Evolutionary conservation across 1,284 basidiomycete genomes (phyloP).

Genomic region (Schizophyllum commune): DNA sequence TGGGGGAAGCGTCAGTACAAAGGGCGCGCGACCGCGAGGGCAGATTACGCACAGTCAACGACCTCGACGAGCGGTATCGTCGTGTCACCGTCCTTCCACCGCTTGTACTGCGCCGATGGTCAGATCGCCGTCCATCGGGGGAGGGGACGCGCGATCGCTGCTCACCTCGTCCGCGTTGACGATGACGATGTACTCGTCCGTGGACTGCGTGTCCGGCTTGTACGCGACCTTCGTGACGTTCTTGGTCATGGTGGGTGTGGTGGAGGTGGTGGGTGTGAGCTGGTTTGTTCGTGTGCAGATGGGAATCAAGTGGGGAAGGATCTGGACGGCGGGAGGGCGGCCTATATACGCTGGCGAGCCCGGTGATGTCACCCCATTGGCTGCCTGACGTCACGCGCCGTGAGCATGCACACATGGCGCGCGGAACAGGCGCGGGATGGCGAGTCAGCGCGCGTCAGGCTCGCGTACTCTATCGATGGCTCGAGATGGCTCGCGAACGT

Average conservation of each 20-base stretch:
- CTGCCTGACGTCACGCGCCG: background rate
- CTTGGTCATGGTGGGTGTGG: slow-evolving; percentile 35
- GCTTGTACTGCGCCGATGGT: slow-evolving; percentile 48
- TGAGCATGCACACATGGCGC: background rate
- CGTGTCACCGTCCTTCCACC: slow-evolving; percentile 74
- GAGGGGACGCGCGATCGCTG: slow-evolving; percentile 6
- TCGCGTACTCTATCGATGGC: background rate
- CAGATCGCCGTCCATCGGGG: slow-evolving; percentile 12
- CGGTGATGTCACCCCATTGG: background rate
- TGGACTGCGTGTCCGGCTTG: slow-evolving; percentile 62
- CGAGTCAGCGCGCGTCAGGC: background rate
- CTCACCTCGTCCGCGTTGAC: slow-evolving; percentile 62
- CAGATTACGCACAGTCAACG: slow-evolving; percentile 59
- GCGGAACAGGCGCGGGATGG: no score
- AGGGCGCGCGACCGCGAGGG: background rate
- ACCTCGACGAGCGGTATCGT: slow-evolving; percentile 61
- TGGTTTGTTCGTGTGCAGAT: background rate
- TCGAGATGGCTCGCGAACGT: background rate
- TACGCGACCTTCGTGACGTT: slow-evolving; percentile 63
- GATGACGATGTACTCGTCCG: slow-evolving; percentile 64
- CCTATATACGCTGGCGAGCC: background rate
- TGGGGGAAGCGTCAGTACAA: slow-evolving; percentile 2
- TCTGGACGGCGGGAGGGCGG: background rate
- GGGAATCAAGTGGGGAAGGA: background rate
- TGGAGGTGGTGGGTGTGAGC: background rate